Evolutionary conservation across 75 land plant species (phyloP).

Genomic region (Gnetum montanum): DNA sequence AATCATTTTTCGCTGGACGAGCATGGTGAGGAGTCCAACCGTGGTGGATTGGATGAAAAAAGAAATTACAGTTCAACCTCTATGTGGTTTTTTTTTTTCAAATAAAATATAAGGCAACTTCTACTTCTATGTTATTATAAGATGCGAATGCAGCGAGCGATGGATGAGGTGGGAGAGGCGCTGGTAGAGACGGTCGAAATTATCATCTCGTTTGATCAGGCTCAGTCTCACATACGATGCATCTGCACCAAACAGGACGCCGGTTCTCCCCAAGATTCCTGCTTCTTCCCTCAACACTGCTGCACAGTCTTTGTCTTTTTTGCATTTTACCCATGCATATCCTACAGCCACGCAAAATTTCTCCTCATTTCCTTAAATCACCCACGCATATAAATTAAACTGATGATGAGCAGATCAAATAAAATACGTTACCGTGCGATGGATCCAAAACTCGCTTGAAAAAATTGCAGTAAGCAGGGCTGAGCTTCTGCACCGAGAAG

Average conservation of each 20-base stretch:
- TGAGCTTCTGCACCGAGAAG: conserved; percentile 45
- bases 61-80: no score
- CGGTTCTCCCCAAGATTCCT: conserved; percentile 36
- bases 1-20: no score
- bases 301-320: conserved; percentile 34
- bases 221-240: conserved; percentile 35
- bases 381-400: no score
- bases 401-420: not conserved
- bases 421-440: conserved; percentile 41
- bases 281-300: conserved; percentile 32
- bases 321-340: conserved; percentile 70
- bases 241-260: conserved; percentile 24
- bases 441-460: conserved; percentile 34
- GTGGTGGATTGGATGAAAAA: no score
- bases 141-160: no score
- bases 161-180: no score
- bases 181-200: conserved; percentile 7
- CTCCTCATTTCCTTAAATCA: no score
- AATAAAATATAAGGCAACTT: no score
- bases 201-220: conserved; percentile 21
- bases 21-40: no score
- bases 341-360: no score
- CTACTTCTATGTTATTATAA: no score
- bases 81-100: no score
- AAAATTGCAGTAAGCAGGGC: conserved; percentile 51